Conservation (phyloP, 2,329 filamentous ascomycete species). For the Lecanicillium sp. region DNA sequence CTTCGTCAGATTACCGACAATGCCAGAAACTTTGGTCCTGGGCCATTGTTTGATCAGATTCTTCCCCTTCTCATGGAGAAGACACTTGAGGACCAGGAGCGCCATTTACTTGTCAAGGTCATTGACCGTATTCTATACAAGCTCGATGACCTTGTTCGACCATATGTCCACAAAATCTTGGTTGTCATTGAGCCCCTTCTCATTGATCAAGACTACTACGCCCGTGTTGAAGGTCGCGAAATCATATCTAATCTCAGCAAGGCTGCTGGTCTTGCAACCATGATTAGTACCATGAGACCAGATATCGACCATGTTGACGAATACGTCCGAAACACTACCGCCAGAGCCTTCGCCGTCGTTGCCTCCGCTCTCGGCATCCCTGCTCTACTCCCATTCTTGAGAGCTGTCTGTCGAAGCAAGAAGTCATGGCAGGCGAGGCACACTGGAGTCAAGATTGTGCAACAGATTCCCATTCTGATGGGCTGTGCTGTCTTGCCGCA, state of each 20-base stretch:
- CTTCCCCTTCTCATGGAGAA: slow-evolving; percentile 97
- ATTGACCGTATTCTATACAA: slow-evolving; percentile 99
- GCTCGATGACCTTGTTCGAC: slow-evolving; percentile 89
- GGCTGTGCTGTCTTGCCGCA: slow-evolving; percentile 94
- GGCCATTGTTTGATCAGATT: slow-evolving; percentile 93
- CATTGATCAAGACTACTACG: slow-evolving; percentile 99
- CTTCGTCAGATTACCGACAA: slow-evolving; percentile 96
- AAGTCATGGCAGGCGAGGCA: slow-evolving; percentile 98
- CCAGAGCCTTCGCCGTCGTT: slow-evolving; percentile 92
- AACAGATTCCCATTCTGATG: slow-evolving; percentile 98
- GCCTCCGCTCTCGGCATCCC: slow-evolving; percentile 94
- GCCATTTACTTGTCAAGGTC: slow-evolving; percentile 96
- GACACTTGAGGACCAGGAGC: slow-evolving; percentile 93
- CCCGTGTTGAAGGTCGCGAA: slow-evolving; percentile 92
- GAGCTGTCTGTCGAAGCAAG: slow-evolving; percentile 93
- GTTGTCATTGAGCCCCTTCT: slow-evolving; percentile 98
- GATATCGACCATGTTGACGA: slow-evolving; percentile 98
- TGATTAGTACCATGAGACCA: slow-evolving; percentile 98
- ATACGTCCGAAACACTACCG: slow-evolving; percentile 96
- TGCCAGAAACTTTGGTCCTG: slow-evolving; percentile 89
- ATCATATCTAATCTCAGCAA: slow-evolving; percentile 98
- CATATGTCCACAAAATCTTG: slow-evolving; percentile 95
- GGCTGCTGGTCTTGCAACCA: slow-evolving; percentile 90
- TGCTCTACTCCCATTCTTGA: slow-evolving; percentile 85
- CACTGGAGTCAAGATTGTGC: slow-evolving; percentile 97